Evolutionary conservation across 192 early-diverging fungal species (phyloP), one percentile per base, ranked within the genome.

Genomic region (Podila clonocystis): DNA sequence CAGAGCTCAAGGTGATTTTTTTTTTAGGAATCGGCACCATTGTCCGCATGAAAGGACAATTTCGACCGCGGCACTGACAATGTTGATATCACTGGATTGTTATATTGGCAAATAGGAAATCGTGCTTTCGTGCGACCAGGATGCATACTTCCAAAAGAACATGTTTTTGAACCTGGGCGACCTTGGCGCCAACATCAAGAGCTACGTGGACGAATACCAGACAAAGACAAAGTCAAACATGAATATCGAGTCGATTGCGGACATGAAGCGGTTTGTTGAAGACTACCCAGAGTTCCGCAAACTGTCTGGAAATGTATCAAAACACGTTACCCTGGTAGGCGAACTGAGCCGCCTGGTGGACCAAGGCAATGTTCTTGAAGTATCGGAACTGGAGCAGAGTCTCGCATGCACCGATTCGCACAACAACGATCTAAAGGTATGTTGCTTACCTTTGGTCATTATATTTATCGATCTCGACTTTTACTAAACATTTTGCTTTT

Each of bases 251-350:
- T 96, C 95, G 22, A 98, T 99, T 67, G 83, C 92, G 9, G 97
- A 99, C 72, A 99, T 99, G 98, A 99, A 99, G 80, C 89, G 93
- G 58, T 99, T 99, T 91, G 95, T 99, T 12, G 97, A 99, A 82
- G 95, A 96, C 52, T 99, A 99, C 72, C 98, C 98, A 8, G 98
- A 99, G 71, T 98, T 99, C 74, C 86, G 95, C 69, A 98, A 97
- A 83, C 87, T 99, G 19, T 94, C 93, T 28, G 97, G 97, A 11
- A 99, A 99, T 76, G 98, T 99, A 15, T 94, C 94, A 19, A 99
- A 99, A 72, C 98, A 99, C 83, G 98, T 99, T 11, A 93, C 98
- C 11, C 82, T 99, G n/a, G 96, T 98, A 26, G 91, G 95, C n/a
- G 98, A 99, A 83, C 87, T 98, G 45, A 96, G 94, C 75, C 88